Percentiles rank a stretch among this genome's conserved stretches.
Conservation (phyloP, 2,329 filamentous ascomycete genomes). For the Penicillium sp. region DNA sequence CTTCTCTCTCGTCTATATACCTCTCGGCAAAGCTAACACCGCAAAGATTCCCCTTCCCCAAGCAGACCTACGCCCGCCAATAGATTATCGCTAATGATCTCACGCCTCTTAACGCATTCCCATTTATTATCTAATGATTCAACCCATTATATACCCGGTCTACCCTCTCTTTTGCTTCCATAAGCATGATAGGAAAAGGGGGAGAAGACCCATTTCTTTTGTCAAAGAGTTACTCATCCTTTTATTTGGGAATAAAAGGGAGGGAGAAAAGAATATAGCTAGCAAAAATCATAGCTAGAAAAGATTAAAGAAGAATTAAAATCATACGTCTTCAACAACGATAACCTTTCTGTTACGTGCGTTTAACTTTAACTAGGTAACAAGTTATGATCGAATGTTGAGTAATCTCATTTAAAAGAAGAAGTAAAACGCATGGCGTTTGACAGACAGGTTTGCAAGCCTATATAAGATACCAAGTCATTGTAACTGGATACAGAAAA, state of each 20-base stretch:
- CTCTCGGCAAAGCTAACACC: background rate
- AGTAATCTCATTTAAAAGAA: conserved; percentile 11
- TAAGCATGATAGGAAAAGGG: too few species aligned
- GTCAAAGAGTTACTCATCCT: too few species aligned
- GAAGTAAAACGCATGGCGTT: background rate
- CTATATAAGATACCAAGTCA: background rate
- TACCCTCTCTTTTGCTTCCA: background rate
- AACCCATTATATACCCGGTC: conserved; percentile 39
- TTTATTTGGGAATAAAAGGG: background rate
- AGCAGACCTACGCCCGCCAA: conserved; percentile 65
- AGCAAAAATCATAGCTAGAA: too few species aligned
- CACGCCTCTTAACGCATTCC: background rate
- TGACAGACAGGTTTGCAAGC: too few species aligned
- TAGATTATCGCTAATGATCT: conserved; percentile 7
- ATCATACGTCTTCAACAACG: conserved; percentile 35
- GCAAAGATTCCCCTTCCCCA: conserved; percentile 72
- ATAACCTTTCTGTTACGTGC: too few species aligned
- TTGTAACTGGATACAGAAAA: background rate
- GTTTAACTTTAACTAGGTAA: too few species aligned
- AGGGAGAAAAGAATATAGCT: background rate
- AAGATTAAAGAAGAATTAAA: conserved; percentile 3
- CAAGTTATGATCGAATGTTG: too few species aligned
- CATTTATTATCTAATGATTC: conserved; percentile 31
- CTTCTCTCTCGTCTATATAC: background rate
- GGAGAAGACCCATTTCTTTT: background rate